Conservation (phyloP, 2,329 filamentous ascomycete species). For the Cladosporium phlei region DNA sequence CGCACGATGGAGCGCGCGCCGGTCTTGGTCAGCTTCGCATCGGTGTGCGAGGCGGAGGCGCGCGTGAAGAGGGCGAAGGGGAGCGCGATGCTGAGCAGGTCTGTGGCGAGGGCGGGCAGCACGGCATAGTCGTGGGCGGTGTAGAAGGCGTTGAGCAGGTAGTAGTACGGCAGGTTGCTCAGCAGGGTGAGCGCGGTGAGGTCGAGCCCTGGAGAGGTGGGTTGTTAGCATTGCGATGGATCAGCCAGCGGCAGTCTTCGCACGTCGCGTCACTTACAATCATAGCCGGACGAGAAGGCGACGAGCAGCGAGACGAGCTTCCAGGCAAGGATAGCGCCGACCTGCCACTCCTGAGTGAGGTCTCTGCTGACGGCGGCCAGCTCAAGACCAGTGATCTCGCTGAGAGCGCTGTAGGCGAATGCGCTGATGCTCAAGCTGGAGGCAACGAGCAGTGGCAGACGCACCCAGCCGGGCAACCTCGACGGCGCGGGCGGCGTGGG, state of each 20-base stretch:
- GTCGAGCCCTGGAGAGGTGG: slow-evolving; percentile 40
- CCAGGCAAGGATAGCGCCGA: slow-evolving; percentile 51
- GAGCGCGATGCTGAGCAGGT: slow-evolving; percentile 62
- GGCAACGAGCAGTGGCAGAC: slow-evolving; percentile 43
- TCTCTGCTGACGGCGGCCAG: slow-evolving; percentile 63
- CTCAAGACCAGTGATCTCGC: slow-evolving; percentile 59
- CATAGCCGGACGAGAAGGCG: slow-evolving; percentile 69
- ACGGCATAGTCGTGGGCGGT: slow-evolving; percentile 58
- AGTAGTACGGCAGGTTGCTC: slow-evolving; percentile 69
- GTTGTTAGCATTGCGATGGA: neutral
- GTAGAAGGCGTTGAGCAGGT: slow-evolving; percentile 76
- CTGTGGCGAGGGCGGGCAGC: slow-evolving; percentile 59
- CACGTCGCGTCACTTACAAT: slow-evolving; percentile 50
- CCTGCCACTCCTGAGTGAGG: slow-evolving; percentile 58
- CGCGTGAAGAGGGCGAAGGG: slow-evolving; percentile 65
- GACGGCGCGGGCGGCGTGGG: slow-evolving; percentile 17
- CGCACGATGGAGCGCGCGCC: slow-evolving; percentile 47
- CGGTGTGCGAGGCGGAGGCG: slow-evolving; percentile 63
- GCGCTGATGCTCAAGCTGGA: slow-evolving; percentile 59
- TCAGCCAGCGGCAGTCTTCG: neutral
- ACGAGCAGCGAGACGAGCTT: slow-evolving; percentile 63
- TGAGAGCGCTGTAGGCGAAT: slow-evolving; percentile 58
- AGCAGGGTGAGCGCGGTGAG: slow-evolving; percentile 51
- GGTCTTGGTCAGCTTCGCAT: slow-evolving; percentile 41
- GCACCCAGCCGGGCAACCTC: slow-evolving; percentile 34